Evolutionary conservation across 2,329 filamentous ascomycete species (phyloP).

Genomic region (Samsoniella hepiali): DNA sequence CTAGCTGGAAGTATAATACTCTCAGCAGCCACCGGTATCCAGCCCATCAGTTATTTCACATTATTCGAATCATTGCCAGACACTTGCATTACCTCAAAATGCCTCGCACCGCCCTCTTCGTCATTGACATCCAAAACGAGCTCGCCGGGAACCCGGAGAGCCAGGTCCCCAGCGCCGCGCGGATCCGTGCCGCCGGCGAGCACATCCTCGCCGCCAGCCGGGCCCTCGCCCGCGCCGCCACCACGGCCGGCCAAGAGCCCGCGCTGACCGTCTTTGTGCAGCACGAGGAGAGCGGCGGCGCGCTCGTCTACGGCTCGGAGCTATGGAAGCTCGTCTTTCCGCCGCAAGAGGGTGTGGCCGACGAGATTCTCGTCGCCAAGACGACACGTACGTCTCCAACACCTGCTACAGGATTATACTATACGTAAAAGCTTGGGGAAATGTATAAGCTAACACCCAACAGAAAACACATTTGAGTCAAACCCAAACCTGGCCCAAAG

Average conservation of each 20-base stretch:
- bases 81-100: not conserved
- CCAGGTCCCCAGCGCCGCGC: constrained; percentile 26
- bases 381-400: constrained; percentile 25
- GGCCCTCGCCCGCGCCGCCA: constrained; percentile 12
- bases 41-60: not conserved
- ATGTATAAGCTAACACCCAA: no score
- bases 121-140: constrained; percentile 34
- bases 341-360: constrained; percentile 21
- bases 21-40: not conserved
- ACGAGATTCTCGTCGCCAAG: constrained; percentile 29
- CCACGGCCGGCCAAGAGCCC: not conserved
- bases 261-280: constrained; percentile 30
- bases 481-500: constrained; percentile 28
- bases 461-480: constrained; percentile 30
- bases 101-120: constrained; percentile 28
- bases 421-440: no score
- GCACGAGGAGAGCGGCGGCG: constrained; percentile 28
- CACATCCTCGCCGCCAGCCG: constrained; percentile 26
- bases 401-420: no score
- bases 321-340: constrained; percentile 31
- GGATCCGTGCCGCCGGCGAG: constrained; percentile 24
- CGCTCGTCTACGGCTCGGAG: constrained; percentile 25
- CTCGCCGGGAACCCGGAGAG: constrained; percentile 27
- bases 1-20: not conserved
- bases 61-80: not conserved